phyloP scores from a whole-genome alignment of 768 basidiomycete genomes.

The Leccinum subgranulosum region DNA sequence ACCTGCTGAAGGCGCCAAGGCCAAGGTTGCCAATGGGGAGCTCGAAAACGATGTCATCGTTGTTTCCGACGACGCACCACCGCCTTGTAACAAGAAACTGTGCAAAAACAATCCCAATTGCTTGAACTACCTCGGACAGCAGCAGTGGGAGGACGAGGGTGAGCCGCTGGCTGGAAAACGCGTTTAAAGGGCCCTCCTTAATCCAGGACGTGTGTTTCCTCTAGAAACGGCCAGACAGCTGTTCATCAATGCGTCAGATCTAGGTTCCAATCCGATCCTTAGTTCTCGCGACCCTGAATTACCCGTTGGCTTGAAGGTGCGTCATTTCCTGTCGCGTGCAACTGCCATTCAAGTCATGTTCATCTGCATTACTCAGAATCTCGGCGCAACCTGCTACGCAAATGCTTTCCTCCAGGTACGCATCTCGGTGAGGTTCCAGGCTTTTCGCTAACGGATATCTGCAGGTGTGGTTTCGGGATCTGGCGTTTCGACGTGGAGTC shows the following conservation, averaged over 20 bases:
- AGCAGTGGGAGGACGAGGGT: slow-evolving; percentile 78
- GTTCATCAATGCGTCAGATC: slow-evolving; percentile 49
- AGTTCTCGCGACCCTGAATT: slow-evolving; percentile 47
- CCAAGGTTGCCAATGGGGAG: slow-evolving; percentile 36
- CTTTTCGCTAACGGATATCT: slow-evolving; percentile 3
- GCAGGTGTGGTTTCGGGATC: slow-evolving; percentile 90
- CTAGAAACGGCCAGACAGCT: slow-evolving; percentile 48
- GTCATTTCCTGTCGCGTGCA: slow-evolving; percentile 6
- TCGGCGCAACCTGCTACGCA: slow-evolving; percentile 96
- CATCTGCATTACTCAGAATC: slow-evolving; percentile 53
- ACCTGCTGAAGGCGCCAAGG: slow-evolving; percentile 8
- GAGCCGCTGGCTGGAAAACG: slow-evolving; percentile 11
- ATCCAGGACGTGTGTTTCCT: slow-evolving; percentile 13
- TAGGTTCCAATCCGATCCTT: slow-evolving; percentile 55
- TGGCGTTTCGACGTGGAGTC: slow-evolving; percentile 77
- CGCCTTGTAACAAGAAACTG: slow-evolving; percentile 51
- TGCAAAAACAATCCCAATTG: slow-evolving; percentile 84
- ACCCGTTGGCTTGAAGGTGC: slow-evolving; percentile 78
- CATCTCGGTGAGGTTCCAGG: neutral
- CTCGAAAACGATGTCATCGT: slow-evolving; percentile 62
- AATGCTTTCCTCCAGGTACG: slow-evolving; percentile 89
- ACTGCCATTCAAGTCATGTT: neutral
- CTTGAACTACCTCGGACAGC: slow-evolving; percentile 83
- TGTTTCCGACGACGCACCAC: slow-evolving; percentile 63
- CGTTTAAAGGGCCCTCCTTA: slow-evolving; percentile 3